These are phyloP conservation scores for Colletotrichum navitas DNA, from an alignment of 2,329 filamentous ascomycete species.

Conservation along the genomic window DNA sequence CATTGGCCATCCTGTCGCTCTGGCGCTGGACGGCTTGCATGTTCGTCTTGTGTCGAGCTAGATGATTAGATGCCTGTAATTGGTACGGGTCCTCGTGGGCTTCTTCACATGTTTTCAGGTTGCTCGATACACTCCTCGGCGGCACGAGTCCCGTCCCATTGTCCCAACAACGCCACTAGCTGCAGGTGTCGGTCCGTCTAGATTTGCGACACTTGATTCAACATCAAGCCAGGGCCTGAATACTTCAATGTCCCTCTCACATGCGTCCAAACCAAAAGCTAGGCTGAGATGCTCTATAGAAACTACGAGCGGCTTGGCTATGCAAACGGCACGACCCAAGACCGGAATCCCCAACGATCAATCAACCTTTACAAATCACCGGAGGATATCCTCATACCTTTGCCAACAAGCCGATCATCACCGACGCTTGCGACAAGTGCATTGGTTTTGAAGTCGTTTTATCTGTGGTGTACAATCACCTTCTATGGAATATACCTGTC, in stretches of 20 bases:
- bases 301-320: background rate
- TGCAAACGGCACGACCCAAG: background rate
- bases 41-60: background rate
- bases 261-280: background rate
- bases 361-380: background rate
- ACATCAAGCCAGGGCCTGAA: background rate
- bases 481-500: background rate
- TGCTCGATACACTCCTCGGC: background rate
- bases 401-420: background rate
- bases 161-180: slow-evolving; percentile 5
- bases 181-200: background rate
- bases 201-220: background rate
- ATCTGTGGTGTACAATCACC: background rate
- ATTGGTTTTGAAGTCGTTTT: background rate
- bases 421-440: background rate
- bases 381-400: background rate
- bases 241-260: background rate
- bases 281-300: background rate
- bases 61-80: background rate
- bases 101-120: background rate
- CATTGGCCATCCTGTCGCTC: background rate
- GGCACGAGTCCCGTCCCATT: background rate
- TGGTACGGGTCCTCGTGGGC: too few relatives aligned
- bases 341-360: background rate
- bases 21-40: background rate